Conservation (phyloP, 371 early-diverging fungal species). For the Mortierella sp. region DNA sequence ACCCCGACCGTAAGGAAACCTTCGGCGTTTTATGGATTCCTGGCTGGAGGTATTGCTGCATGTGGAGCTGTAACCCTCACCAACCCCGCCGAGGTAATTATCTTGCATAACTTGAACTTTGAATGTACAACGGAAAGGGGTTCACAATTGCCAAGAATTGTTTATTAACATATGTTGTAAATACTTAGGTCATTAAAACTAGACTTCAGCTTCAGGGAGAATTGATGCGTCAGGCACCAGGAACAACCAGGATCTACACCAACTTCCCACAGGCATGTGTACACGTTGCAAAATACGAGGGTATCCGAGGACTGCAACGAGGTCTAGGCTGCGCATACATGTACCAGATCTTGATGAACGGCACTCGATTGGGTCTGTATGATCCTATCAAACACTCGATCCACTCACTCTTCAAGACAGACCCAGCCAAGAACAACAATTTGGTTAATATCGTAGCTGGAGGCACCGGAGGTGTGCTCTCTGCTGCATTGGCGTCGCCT, state of each 20-base stretch:
- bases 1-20: slow-evolving; percentile 34
- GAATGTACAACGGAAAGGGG: neutral
- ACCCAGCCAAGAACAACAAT: slow-evolving; percentile 40
- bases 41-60: slow-evolving; percentile 85
- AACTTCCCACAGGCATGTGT: slow-evolving; percentile 84
- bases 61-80: slow-evolving; percentile 95
- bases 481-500: slow-evolving; percentile 90
- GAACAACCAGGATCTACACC: slow-evolving; percentile 75
- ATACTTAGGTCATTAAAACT: slow-evolving; percentile 90
- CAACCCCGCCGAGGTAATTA: slow-evolving; percentile 90
- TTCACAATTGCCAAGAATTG: neutral
- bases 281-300: slow-evolving; percentile 86
- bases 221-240: slow-evolving; percentile 65
- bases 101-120: neutral
- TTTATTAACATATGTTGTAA: neutral
- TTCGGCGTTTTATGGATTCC: slow-evolving; percentile 64
- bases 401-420: slow-evolving; percentile 42
- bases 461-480: slow-evolving; percentile 78
- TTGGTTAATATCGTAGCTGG: slow-evolving; percentile 47
- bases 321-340: slow-evolving; percentile 93
- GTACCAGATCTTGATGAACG: slow-evolving; percentile 95
- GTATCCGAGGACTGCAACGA: slow-evolving; percentile 88
- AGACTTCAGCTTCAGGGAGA: slow-evolving; percentile 97
- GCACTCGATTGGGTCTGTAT: slow-evolving; percentile 92
- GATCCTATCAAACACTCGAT: slow-evolving; percentile 77